phyloP scores from a whole-genome alignment of 2,329 filamentous ascomycete genomes.

The Cylindrodendrum hubeiense region DNA sequence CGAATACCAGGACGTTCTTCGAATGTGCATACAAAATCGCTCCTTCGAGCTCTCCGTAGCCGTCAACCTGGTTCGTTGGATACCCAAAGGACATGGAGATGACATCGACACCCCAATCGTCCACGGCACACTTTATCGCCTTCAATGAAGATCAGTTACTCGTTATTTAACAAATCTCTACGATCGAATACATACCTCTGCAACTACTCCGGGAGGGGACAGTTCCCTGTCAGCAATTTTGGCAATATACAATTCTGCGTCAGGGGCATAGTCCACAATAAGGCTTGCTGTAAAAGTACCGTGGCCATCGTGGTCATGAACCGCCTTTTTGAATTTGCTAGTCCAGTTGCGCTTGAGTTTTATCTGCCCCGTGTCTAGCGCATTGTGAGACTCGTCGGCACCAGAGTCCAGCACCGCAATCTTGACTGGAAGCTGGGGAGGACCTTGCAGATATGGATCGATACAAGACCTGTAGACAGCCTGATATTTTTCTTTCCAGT shows the following conservation, averaged over 20 bases:
- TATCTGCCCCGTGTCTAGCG: background rate
- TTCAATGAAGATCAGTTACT: background rate
- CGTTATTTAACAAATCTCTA: background rate
- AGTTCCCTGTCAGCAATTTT: conserved; percentile 3
- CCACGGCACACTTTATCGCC: conserved; percentile 30
- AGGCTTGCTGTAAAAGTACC: conserved; percentile 13
- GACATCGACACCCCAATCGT: conserved; percentile 31
- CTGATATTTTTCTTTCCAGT: background rate
- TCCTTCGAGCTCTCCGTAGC: background rate
- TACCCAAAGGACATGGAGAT: conserved; percentile 41
- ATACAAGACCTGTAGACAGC: background rate
- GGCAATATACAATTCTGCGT: conserved; percentile 1
- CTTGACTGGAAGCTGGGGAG: background rate
- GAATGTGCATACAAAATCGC: conserved; percentile 5
- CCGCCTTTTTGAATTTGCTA: background rate
- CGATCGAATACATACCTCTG: background rate
- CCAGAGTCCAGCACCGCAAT: conserved; percentile 8
- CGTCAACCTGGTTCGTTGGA: conserved; percentile 6
- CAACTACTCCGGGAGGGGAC: background rate
- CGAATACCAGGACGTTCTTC: conserved; percentile 12
- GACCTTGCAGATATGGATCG: background rate
- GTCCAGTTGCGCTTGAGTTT: background rate
- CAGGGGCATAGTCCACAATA: conserved; percentile 6
- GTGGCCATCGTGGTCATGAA: background rate
- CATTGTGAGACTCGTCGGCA: background rate